A percentile compares a stretch with the other conserved stretches of the same genome.
Evolutionary conservation across 345 rosid genomes (phyloP).

Genomic region (Eutrema yunnanense): DNA sequence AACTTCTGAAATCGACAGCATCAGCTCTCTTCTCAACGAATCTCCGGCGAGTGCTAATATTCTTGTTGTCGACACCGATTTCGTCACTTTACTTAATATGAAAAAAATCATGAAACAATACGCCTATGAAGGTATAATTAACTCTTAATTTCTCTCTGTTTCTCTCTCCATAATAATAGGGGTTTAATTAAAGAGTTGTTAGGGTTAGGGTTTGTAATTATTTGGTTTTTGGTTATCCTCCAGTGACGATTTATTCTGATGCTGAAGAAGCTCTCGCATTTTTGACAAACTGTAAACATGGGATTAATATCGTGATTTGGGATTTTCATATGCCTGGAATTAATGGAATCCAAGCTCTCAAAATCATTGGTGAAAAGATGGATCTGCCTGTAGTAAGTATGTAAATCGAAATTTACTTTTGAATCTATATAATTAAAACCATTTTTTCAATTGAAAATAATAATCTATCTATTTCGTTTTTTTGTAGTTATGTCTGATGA

Average conservation of each 20-base stretch:
- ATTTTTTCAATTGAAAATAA: background rate
- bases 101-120: background rate
- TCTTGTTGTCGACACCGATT: constrained; percentile 14
- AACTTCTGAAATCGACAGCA: background rate
- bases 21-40: background rate
- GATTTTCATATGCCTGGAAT: constrained; percentile 16
- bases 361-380: background rate
- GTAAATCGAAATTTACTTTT: background rate
- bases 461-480: background rate
- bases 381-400: constrained; percentile 17
- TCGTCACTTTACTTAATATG: background rate
- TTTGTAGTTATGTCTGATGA: constrained; percentile 22
- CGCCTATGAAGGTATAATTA: background rate
- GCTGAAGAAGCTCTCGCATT: constrained; percentile 6
- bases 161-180: background rate
- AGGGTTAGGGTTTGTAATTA: background rate
- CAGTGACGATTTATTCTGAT: background rate
- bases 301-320: constrained; percentile 19
- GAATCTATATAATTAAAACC: background rate
- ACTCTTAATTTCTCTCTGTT: background rate
- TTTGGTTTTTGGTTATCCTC: background rate
- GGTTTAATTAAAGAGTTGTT: background rate
- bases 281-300: background rate
- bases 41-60: background rate
- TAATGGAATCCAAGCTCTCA: constrained; percentile 22